Evolutionary conservation across 2,329 filamentous ascomycete genomes (phyloP), one percentile per base, ranked within the genome.

Genomic region (Dryadomyces quercus-mongolicae): DNA sequence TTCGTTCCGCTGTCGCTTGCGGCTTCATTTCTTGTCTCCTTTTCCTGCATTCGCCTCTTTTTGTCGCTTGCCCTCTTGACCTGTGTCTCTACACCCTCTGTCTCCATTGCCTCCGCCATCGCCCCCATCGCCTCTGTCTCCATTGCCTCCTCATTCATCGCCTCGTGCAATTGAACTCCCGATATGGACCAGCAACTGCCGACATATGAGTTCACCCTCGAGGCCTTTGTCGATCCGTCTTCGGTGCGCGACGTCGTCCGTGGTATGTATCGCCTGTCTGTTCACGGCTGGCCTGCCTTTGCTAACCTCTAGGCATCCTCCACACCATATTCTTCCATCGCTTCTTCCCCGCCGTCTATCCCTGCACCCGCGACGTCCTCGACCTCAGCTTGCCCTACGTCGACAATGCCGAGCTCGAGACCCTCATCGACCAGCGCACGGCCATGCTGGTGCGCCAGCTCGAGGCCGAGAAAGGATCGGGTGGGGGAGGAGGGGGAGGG

Each of bases 321-420:
- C 91, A 96, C 69, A 94, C 91, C 51, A 96, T 97, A 68, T 98
- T 97, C 81, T 97, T 97, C 78, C 91, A 96, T 74, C 86, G 93
- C 65, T 95, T 92, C 80, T 96, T 97, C 75, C 89, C 89, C 55
- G 84, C 88, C 56, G 80, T 96, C 62, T 75, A 81, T 45, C 92
- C 93, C 6, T 80, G 82, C 59, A 90, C 88, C 59, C 85, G 89
- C 71, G 91, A 96, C 66, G 83, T 96, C 59, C 84, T 96, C 60
- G 91, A 95, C 70, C 79, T 95, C 58, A 91, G 89, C 38, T 81
- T 97, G 31, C 91, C 93, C 52, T 87, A 88, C 64, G 86, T 97
- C 65, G 83, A 90, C 66, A 89, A 96, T 66, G 85, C 86, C 60
- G 89, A 95, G 69, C 84, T 97, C 59, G 89, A 95, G 68, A 93